Percentiles rank a stretch among this genome's conserved stretches.
Evolutionary conservation across 2,329 filamentous ascomycete genomes (phyloP).

Genomic region (Stachybotrys elegans): DNA sequence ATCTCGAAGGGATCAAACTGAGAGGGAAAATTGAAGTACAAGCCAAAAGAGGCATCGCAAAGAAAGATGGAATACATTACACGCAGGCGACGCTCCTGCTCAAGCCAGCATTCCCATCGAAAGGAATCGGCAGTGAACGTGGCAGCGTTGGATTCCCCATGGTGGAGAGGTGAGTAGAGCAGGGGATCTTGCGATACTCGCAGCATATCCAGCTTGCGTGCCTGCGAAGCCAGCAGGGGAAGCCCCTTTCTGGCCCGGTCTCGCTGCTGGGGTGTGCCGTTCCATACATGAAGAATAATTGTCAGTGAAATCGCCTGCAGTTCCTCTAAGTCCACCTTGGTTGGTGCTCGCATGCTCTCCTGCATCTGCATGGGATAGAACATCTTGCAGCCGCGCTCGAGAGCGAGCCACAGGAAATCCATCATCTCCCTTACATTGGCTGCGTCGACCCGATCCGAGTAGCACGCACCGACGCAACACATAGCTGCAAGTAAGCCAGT

Average conservation of each 20-base stretch:
- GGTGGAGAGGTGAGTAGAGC: conserved; percentile 56
- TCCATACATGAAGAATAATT: conserved; percentile 61
- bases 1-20: conserved; percentile 61
- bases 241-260: conserved; percentile 57
- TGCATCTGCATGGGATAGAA: conserved; percentile 24
- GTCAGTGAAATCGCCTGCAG: conserved; percentile 62
- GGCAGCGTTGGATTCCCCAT: conserved; percentile 42
- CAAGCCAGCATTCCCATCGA: conserved; percentile 63
- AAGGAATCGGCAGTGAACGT: conserved; percentile 47
- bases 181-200: conserved; percentile 44
- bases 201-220: conserved; percentile 52
- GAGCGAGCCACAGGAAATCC: conserved; percentile 54
- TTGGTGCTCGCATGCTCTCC: conserved; percentile 19
- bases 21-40: conserved; percentile 67
- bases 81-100: conserved; percentile 64
- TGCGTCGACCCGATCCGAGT: conserved; percentile 58
- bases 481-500: conserved; percentile 64
- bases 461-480: conserved; percentile 70
- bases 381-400: conserved; percentile 51
- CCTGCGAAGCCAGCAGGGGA: conserved; percentile 50
- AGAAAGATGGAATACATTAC: conserved; percentile 62
- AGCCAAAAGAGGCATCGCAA: conserved; percentile 57
- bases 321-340: conserved; percentile 52
- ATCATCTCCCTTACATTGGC: conserved; percentile 63
- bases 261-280: conserved; percentile 62